Base-by-base conservation (phyloP, 306 rosid genomes). In the Rubus parviflorus region DNA sequence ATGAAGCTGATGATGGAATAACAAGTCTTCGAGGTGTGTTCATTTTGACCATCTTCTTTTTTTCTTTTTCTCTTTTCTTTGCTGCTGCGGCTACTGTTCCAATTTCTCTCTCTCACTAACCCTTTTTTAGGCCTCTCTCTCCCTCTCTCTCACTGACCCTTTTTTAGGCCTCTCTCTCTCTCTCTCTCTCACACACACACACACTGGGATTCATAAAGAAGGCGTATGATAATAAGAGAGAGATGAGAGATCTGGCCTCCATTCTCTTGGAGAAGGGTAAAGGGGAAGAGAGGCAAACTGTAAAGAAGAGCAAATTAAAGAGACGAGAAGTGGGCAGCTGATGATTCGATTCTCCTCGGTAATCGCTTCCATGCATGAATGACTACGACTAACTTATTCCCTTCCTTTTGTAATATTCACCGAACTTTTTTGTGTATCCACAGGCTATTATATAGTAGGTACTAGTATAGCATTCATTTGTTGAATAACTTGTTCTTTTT, bases 201-300 rank as follows among this genome's bases (percentile, higher is more conserved):
- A n/a, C n/a, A n/a, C n/a, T 62, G 68, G 45, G 68, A 62, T 62
- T 62, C 4, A 35, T 62, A 62, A 62, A 62, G 68, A 62, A 62
- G 45, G 15, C 6, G 68, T 62, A 35, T 62, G 45, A 62, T 62
- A 62, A 14, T 38, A 62, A 15, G 68, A 35, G 22, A 62, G 68
- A 16, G 68, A 62, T 62, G 61, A 38, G 72, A 77, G 75, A 81
- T 83, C 86, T 90, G 92, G 87, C 86, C 77, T 93, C 96, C 98
- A 93, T 94, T 94, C 90, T 91, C 97, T 92, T 89, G 96, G 98
- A 82, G 91, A 92, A 86, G 88, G 97, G 96, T 89, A 91, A 94
- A 94, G 96, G 75, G 72, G 63, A 63, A 40, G 49, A 78, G 87
- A 82, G 88, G 89, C 89, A 86, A 89, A 94, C 91, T 90, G 90